Percentiles rank a stretch among this genome's conserved stretches.
phyloP scores from a whole-genome alignment of 768 basidiomycete genomes.

The Lactarius sp. region DNA sequence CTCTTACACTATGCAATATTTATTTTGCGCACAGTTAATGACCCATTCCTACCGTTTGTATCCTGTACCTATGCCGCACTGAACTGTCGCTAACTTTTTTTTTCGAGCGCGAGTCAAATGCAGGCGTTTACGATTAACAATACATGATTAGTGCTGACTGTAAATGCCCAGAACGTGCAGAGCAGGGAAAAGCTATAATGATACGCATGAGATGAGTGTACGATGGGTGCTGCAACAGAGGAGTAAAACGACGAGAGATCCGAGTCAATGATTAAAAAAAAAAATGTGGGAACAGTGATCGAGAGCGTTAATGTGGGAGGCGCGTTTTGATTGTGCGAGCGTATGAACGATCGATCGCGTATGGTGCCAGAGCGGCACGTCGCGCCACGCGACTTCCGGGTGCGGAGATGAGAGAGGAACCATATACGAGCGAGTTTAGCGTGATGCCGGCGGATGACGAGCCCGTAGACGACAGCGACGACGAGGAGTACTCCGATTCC shows the following conservation, averaged over 20 bases:
- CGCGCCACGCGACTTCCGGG: not conserved
- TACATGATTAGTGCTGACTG: not conserved
- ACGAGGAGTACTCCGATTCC: not conserved
- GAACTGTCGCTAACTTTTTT: not conserved
- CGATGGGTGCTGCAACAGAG: not conserved
- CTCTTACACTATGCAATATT: constrained; percentile 2
- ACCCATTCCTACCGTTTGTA: not conserved
- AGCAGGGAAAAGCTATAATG: not conserved
- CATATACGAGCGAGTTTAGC: not conserved
- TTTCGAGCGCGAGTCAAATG: not conserved
- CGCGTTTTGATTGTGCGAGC: not conserved
- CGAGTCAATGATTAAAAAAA: not conserved
- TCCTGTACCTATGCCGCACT: not conserved
- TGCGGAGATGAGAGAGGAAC: not conserved
- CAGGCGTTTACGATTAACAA: not conserved
- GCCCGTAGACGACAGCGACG: not conserved
- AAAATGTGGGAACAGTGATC: not conserved
- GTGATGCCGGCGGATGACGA: not conserved
- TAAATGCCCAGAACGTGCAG: not conserved
- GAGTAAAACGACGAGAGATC: not conserved
- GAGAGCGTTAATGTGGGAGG: not conserved
- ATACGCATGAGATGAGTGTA: not conserved
- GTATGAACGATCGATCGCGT: not conserved
- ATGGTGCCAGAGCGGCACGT: constrained; percentile 9
- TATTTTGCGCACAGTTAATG: not conserved